These are phyloP conservation scores for Daldinia concentrica DNA, from an alignment of 495 filamentous ascomycete species.

Conservation along the genomic window DNA sequence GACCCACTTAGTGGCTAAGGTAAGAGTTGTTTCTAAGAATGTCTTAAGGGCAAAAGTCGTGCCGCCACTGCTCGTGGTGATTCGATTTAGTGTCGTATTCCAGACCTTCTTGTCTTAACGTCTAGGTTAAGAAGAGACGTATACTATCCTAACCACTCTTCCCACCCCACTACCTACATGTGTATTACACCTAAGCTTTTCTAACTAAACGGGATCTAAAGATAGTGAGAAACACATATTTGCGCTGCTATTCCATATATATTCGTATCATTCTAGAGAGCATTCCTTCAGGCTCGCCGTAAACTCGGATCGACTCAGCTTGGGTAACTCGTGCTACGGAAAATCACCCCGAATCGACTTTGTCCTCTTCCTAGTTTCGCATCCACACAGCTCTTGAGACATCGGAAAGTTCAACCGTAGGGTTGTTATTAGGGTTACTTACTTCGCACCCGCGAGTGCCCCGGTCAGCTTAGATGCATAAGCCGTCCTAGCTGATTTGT, in stretches of 20 bases:
- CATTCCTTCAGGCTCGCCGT: slow-evolving; percentile 5
- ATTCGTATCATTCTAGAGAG: slow-evolving; percentile 18
- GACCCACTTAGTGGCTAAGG: slow-evolving; percentile 35
- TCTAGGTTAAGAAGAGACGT: slow-evolving; percentile 3
- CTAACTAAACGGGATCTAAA: slow-evolving; percentile 40
- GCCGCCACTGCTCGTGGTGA: slow-evolving; percentile 26
- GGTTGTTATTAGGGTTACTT: slow-evolving; percentile 18
- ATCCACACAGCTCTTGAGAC: slow-evolving; percentile 5
- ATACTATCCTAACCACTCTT: slow-evolving; percentile 18
- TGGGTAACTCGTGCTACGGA: slow-evolving; percentile 25
- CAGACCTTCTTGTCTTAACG: slow-evolving; percentile 6
- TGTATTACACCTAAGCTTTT: slow-evolving; percentile 19
- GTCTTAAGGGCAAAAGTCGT: slow-evolving; percentile 25
- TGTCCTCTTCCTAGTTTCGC: slow-evolving; percentile 9
- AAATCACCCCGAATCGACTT: slow-evolving; percentile 25
- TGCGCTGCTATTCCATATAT: slow-evolving; percentile 37
- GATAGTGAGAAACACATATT: slow-evolving; percentile 35
- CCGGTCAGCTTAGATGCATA: slow-evolving; percentile 46
- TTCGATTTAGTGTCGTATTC: slow-evolving; percentile 24
- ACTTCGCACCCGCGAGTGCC: slow-evolving; percentile 23
- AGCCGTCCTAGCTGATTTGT: slow-evolving; percentile 41
- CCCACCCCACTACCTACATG: slow-evolving; percentile 16
- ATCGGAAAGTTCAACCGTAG: background rate
- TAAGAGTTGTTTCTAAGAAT: slow-evolving; percentile 31
- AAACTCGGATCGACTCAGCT: slow-evolving; percentile 9